Evolutionary conservation across 179 eudicot species (phyloP).

Genomic region (Silene coronaria): DNA sequence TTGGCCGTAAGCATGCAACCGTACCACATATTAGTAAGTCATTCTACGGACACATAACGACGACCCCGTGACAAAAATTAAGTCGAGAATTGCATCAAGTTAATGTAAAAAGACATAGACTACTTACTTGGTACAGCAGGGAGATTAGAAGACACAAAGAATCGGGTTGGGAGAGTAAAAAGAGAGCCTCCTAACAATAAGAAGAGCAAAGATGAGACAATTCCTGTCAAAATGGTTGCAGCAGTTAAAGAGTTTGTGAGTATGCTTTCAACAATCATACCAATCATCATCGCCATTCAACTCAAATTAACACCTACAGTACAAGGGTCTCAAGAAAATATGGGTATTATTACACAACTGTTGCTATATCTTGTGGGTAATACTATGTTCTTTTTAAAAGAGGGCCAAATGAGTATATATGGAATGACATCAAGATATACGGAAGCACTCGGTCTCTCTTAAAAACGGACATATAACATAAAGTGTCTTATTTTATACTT

Average conservation of each 20-base stretch:
- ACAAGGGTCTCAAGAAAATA: background rate
- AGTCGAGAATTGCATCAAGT: background rate
- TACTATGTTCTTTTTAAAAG: background rate
- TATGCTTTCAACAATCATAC: conserved; percentile 16
- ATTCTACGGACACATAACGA: background rate
- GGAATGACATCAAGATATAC: background rate
- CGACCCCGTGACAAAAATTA: background rate
- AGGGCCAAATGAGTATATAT: background rate
- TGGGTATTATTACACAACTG: background rate
- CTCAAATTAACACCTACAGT: background rate
- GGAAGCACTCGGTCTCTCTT: background rate
- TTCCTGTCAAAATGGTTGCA: conserved; percentile 11
- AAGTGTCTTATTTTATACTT: too few species aligned
- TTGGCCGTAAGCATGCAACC: too few species aligned
- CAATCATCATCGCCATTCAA: conserved; percentile 18
- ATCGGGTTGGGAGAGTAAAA: conserved; percentile 1
- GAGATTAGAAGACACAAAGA: conserved; percentile 23
- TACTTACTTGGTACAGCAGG: conserved; percentile 36
- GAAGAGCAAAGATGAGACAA: conserved; percentile 17
- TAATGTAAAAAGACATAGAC: background rate
- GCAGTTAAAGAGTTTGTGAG: conserved; percentile 5
- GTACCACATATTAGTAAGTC: too few species aligned
- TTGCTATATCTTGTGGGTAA: background rate
- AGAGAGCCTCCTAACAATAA: conserved; percentile 19
- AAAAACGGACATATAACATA: too few species aligned